A percentile compares a stretch with the other conserved stretches of the same genome.
These are phyloP conservation scores for Coemansia erecta DNA, from an alignment of 192 early-diverging fungal genomes.

Conservation along the genomic window DNA sequence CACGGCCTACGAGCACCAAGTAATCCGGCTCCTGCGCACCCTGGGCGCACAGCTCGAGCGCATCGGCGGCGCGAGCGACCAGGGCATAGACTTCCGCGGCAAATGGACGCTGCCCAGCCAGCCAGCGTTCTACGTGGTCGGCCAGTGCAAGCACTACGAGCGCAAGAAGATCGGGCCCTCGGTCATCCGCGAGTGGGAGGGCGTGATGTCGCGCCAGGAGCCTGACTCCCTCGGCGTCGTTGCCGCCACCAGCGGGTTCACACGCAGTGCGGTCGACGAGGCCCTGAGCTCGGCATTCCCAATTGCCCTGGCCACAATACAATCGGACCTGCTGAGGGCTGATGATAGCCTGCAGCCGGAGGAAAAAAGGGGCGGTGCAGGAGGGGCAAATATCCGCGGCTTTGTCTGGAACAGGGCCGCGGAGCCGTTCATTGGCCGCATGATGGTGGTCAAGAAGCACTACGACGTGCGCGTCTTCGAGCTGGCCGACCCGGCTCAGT, in stretches of 20 bases:
- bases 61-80: constrained; percentile 37
- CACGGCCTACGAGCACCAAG: constrained; percentile 36
- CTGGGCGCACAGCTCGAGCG: constrained; percentile 39
- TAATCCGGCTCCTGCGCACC: constrained; percentile 16
- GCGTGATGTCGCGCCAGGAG: constrained; percentile 47
- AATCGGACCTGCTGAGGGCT: background rate
- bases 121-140: constrained; percentile 27
- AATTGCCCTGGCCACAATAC: constrained; percentile 35
- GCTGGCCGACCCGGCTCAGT: constrained; percentile 28
- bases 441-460: constrained; percentile 42
- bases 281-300: constrained; percentile 41
- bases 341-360: background rate
- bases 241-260: constrained; percentile 40
- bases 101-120: constrained; percentile 30
- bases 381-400: constrained; percentile 13
- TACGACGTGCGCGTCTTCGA: constrained; percentile 30
- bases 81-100: constrained; percentile 40
- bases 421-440: constrained; percentile 30
- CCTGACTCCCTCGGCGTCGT: constrained; percentile 34
- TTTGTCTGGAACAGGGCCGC: constrained; percentile 51
- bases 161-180: constrained; percentile 44
- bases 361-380: too few species aligned
- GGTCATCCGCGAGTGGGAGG: constrained; percentile 49
- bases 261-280: constrained; percentile 19
- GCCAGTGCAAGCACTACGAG: constrained; percentile 51